Evolutionary conservation across 2,329 filamentous ascomycete species (phyloP).

Genomic region (Penicillium polonicum): DNA sequence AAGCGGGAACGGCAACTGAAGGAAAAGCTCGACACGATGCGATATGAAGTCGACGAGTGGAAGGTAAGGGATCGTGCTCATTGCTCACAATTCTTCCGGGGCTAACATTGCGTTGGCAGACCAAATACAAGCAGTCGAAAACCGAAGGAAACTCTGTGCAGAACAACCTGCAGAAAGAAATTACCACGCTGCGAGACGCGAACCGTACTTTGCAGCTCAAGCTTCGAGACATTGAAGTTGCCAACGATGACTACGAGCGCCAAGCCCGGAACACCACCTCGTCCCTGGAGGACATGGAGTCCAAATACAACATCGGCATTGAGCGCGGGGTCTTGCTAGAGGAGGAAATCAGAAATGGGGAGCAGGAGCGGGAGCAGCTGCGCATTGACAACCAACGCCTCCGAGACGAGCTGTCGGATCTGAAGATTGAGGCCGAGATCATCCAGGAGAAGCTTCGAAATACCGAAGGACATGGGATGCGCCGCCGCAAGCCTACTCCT

Average conservation of each 20-base stretch:
- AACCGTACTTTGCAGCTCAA: constrained; percentile 79
- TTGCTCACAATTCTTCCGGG: neutral
- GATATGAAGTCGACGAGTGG: constrained; percentile 96
- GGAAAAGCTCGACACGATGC: constrained; percentile 79
- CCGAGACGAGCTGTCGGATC: constrained; percentile 84
- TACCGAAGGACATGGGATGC: constrained; percentile 53
- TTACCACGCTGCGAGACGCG: constrained; percentile 81
- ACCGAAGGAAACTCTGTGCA: constrained; percentile 81
- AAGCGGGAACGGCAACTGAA: constrained; percentile 83
- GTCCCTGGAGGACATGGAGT: constrained; percentile 93
- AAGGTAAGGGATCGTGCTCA: constrained; percentile 62
- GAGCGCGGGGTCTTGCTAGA: constrained; percentile 91
- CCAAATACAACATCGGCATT: constrained; percentile 92
- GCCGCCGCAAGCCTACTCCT: constrained; percentile 53
- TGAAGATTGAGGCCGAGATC: constrained; percentile 93
- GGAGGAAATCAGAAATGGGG: constrained; percentile 86
- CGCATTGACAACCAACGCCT: constrained; percentile 89
- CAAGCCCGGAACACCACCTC: constrained; percentile 95
- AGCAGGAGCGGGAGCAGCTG: constrained; percentile 85
- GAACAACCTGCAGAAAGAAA: constrained; percentile 87
- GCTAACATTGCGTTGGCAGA: constrained; percentile 51
- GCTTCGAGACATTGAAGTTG: constrained; percentile 92
- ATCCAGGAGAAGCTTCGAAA: constrained; percentile 90
- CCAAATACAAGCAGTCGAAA: constrained; percentile 95
- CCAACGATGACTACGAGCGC: constrained; percentile 96